Evolutionary conservation across 495 filamentous ascomycete species (phyloP).

Genomic region (Penicillium fimorum): DNA sequence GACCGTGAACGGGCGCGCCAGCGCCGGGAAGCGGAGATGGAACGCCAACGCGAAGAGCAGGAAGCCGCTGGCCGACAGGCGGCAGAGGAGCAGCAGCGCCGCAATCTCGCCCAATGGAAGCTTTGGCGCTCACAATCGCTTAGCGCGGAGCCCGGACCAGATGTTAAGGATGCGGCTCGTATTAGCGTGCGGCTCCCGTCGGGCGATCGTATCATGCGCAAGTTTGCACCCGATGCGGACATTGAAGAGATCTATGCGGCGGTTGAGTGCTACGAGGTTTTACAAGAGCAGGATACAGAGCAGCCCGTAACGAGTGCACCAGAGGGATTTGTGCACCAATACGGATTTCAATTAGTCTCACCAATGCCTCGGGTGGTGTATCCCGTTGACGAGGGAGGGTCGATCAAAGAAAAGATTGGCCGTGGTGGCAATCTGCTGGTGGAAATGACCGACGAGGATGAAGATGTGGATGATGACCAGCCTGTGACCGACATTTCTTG

Average conservation of each 20-base stretch:
- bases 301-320: constrained; percentile 48
- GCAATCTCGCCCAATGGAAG: constrained; percentile 69
- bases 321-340: constrained; percentile 70
- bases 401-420: constrained; percentile 70
- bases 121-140: constrained; percentile 73
- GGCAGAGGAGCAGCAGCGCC: constrained; percentile 55
- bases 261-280: constrained; percentile 82
- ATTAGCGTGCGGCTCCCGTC: constrained; percentile 76
- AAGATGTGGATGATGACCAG: constrained; percentile 35
- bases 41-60: constrained; percentile 58
- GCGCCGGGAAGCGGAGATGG: constrained; percentile 70
- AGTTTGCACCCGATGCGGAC: constrained; percentile 60
- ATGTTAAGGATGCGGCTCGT: constrained; percentile 67
- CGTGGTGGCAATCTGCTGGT: constrained; percentile 87
- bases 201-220: constrained; percentile 71
- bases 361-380: constrained; percentile 80
- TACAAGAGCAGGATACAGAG: constrained; percentile 39
- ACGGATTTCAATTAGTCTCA: constrained; percentile 75
- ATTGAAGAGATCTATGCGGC: constrained; percentile 95
- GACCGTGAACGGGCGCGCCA: constrained; percentile 80
- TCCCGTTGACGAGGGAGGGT: constrained; percentile 60
- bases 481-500: constrained; percentile 12
- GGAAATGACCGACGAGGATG: constrained; percentile 63
- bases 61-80: constrained; percentile 63
- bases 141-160: constrained; percentile 61